These are phyloP conservation scores for Orbilia brochopaga DNA, from an alignment of 2,329 filamentous ascomycete genomes.

Conservation along the genomic window DNA sequence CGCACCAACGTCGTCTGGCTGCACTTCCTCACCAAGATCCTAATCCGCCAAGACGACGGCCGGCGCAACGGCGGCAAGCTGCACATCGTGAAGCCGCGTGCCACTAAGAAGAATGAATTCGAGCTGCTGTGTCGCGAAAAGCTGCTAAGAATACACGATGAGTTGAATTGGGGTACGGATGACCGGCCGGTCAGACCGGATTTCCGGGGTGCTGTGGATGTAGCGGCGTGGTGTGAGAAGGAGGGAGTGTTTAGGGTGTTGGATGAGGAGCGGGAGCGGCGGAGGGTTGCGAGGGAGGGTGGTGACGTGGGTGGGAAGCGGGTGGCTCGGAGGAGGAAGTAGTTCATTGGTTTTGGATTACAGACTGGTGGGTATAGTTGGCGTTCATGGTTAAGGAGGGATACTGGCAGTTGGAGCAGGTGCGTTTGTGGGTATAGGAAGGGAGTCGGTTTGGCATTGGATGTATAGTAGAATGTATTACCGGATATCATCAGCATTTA, in stretches of 20 bases:
- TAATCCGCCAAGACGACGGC: slow-evolving; percentile 24
- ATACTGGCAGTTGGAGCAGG: too few relatives aligned
- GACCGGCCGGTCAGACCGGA: slow-evolving; percentile 12
- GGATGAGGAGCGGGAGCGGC: slow-evolving; percentile 27
- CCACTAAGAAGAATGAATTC: slow-evolving; percentile 36
- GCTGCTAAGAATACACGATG: slow-evolving; percentile 30
- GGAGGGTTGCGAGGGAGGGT: not conserved
- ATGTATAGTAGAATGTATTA: too few relatives aligned
- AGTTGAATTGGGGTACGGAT: slow-evolving; percentile 33
- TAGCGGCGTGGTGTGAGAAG: slow-evolving; percentile 26
- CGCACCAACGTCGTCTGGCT: slow-evolving; percentile 44
- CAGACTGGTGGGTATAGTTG: not conserved
- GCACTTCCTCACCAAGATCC: slow-evolving; percentile 27
- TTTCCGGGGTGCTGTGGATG: slow-evolving; percentile 28
- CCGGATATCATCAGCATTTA: too few relatives aligned
- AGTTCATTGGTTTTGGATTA: slow-evolving; percentile 5
- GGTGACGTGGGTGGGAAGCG: not conserved
- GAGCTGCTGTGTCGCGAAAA: slow-evolving; percentile 23
- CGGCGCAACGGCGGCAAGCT: slow-evolving; percentile 27
- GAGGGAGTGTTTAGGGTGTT: slow-evolving; percentile 21
- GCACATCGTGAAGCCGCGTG: slow-evolving; percentile 29
- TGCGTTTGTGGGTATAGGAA: too few relatives aligned
- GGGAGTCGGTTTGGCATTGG: not conserved
- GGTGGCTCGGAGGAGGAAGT: slow-evolving; percentile 7
- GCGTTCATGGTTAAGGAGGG: not conserved